Conservation (phyloP, 2,329 filamentous ascomycete species). For the Microdochium bolleyi region DNA sequence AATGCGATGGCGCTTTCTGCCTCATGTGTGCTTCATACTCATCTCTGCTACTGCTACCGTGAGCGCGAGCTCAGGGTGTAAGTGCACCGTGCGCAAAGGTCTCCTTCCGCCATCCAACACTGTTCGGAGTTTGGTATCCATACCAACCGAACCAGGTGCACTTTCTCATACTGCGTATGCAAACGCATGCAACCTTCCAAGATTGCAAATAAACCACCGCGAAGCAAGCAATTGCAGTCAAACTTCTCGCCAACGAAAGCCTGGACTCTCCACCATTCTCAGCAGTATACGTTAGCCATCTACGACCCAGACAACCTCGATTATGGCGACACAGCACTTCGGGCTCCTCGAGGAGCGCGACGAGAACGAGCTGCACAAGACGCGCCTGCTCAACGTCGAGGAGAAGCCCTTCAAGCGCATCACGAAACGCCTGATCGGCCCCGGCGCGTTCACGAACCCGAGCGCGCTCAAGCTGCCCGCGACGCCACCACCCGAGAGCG, state of each 20-base stretch:
- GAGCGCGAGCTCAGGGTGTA: neutral
- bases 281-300: neutral
- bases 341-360: slow-evolving; percentile 63
- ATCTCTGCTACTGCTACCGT: too few relatives aligned
- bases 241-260: too few relatives aligned
- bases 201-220: too few relatives aligned
- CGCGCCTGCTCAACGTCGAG: slow-evolving; percentile 80
- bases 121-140: neutral
- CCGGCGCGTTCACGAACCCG: slow-evolving; percentile 53
- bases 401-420: slow-evolving; percentile 88
- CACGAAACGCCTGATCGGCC: slow-evolving; percentile 68
- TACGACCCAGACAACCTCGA: neutral
- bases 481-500: slow-evolving; percentile 57
- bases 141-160: neutral
- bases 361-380: slow-evolving; percentile 80
- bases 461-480: slow-evolving; percentile 41
- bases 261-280: too few relatives aligned
- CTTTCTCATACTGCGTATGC: too few relatives aligned
- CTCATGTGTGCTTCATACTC: too few relatives aligned
- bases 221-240: too few relatives aligned
- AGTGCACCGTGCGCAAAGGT: neutral
- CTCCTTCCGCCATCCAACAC: neutral
- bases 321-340: slow-evolving; percentile 18
- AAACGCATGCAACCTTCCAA: too few relatives aligned
- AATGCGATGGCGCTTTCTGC: too few relatives aligned